These are phyloP conservation scores for Neopestalotiopsis sp. DNA, from an alignment of 2,329 filamentous ascomycete species.

Conservation along the genomic window DNA sequence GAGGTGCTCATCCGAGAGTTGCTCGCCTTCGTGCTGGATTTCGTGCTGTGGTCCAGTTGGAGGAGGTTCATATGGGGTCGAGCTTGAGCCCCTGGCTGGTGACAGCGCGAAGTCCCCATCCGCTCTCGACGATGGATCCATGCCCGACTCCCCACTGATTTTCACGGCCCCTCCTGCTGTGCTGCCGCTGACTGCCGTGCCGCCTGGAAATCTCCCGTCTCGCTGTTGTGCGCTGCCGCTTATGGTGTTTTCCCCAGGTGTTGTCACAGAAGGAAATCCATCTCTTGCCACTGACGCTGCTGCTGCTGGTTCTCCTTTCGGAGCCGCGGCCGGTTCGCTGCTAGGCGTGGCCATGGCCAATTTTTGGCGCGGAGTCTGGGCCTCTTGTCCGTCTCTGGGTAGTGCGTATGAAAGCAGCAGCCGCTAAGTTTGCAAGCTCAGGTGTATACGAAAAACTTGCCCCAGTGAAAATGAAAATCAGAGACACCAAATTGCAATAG, in stretches of 20 bases:
- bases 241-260: neutral
- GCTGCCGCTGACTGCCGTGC: neutral
- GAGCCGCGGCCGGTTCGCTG: neutral
- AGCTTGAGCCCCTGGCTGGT: neutral
- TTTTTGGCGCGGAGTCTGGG: neutral
- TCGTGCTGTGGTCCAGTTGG: neutral
- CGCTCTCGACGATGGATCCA: neutral
- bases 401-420: neutral
- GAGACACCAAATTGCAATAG: slow-evolving; percentile 1
- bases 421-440: neutral
- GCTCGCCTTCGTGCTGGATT: neutral
- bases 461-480: neutral
- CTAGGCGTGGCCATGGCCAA: neutral
- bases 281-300: neutral
- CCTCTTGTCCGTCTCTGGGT: neutral
- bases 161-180: neutral
- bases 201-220: neutral
- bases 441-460: neutral
- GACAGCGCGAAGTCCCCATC: neutral
- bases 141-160: neutral
- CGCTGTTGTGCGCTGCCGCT: neutral
- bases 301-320: neutral
- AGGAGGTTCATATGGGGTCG: neutral
- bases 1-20: neutral
- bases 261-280: neutral